A percentile compares a stretch with the other conserved stretches of the same genome.
These are phyloP conservation scores for Fusarium vanettenii DNA, from an alignment of 2,329 filamentous ascomycete species.

Conservation along the genomic window DNA sequence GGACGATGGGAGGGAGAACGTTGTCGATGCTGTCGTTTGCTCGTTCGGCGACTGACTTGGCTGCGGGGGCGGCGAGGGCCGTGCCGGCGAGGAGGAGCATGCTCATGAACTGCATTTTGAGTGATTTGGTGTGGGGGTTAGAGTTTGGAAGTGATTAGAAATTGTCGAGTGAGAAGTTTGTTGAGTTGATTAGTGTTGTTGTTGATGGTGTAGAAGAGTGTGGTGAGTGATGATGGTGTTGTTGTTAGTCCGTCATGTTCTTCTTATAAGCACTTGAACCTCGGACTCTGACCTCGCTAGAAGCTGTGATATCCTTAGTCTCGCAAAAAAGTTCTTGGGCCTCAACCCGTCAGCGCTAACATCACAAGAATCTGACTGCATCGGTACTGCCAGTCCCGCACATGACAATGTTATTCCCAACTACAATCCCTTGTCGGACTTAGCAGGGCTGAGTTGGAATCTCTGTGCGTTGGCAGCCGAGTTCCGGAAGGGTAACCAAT, in stretches of 20 bases:
- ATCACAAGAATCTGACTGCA: neutral
- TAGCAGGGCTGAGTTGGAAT: neutral
- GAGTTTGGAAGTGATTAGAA: neutral
- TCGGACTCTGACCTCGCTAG: neutral
- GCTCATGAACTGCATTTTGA: neutral
- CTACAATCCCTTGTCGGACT: neutral
- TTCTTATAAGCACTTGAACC: neutral
- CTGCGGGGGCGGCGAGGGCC: neutral
- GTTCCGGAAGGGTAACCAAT: neutral
- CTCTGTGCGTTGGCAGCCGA: neutral
- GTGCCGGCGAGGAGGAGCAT: constrained; percentile 3
- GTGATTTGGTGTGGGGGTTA: neutral
- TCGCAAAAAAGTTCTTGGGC: neutral
- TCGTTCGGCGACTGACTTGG: neutral
- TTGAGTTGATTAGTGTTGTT: neutral
- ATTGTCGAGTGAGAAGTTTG: neutral
- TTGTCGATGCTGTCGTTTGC: neutral
- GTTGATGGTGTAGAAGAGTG: neutral
- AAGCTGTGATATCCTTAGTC: neutral
- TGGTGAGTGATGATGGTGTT: neutral
- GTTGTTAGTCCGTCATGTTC: neutral
- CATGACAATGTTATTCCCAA: neutral
- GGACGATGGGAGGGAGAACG: constrained; percentile 43
- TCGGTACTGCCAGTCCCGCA: neutral
- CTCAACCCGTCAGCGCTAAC: neutral